Conservation (phyloP, 352 stramenopile genomes). For the Globisporangium yorkense region DNA sequence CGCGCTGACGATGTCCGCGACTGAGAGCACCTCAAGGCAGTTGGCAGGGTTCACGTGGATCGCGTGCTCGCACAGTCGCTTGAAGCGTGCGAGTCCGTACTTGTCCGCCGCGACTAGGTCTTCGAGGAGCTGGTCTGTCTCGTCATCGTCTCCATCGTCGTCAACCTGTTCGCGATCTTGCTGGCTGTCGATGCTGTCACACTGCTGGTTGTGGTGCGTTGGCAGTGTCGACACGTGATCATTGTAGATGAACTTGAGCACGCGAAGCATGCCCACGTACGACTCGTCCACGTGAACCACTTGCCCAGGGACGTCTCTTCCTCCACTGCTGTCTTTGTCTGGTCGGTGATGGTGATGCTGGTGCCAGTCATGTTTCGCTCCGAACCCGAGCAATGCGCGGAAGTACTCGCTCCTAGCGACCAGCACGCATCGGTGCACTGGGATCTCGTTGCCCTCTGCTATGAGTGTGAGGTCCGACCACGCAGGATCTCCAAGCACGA, state of each 20-base stretch:
- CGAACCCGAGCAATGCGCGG: slow-evolving; percentile 42
- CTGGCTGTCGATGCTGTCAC: not conserved
- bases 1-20: slow-evolving; percentile 54
- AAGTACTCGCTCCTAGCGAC: slow-evolving; percentile 67
- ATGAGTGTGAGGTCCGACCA: slow-evolving; percentile 55
- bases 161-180: not conserved
- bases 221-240: slow-evolving; percentile 21
- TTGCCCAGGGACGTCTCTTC: not conserved
- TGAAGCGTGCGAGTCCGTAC: slow-evolving; percentile 66
- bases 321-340: not conserved
- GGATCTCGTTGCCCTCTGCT: slow-evolving; percentile 34
- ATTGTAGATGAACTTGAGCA: slow-evolving; percentile 77
- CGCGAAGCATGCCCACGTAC: slow-evolving; percentile 34
- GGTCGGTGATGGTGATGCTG: not conserved
- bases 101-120: slow-evolving; percentile 69
- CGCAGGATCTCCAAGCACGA: slow-evolving; percentile 32
- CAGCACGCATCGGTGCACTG: slow-evolving; percentile 57
- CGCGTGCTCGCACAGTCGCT: slow-evolving; percentile 53
- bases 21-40: slow-evolving; percentile 53
- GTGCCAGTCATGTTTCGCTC: slow-evolving; percentile 2
- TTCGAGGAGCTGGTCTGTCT: slow-evolving; percentile 48
- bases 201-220: not conserved
- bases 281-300: slow-evolving; percentile 56
- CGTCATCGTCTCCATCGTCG: slow-evolving; percentile 8
- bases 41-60: slow-evolving; percentile 36